These are phyloP conservation scores for Hibiscus trionum DNA, from an alignment of 345 rosid species.

Conservation along the genomic window DNA sequence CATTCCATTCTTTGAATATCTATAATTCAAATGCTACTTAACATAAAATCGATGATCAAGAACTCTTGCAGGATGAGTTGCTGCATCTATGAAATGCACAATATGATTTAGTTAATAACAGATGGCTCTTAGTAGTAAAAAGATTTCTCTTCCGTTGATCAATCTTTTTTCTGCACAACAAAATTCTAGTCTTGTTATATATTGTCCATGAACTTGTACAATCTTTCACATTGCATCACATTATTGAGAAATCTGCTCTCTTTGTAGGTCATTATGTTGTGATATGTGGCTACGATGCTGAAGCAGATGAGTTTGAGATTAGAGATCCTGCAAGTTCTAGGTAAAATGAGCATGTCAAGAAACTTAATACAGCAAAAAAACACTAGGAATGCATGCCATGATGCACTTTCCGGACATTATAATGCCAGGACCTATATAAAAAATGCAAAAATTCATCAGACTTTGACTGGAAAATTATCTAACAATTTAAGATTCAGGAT, in stretches of 20 bases:
- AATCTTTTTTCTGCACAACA: background rate
- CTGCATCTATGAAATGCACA: background rate
- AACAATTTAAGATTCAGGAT: background rate
- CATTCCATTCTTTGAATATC: background rate
- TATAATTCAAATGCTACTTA: background rate
- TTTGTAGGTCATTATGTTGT: slow-evolving; percentile 77
- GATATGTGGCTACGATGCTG: slow-evolving; percentile 81
- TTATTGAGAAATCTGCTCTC: slow-evolving; percentile 2
- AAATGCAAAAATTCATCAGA: background rate
- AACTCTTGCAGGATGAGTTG: background rate
- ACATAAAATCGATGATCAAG: background rate
- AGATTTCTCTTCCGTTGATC: too few relatives aligned
- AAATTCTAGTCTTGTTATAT: background rate
- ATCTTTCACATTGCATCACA: background rate
- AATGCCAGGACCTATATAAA: background rate
- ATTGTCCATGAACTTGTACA: background rate
- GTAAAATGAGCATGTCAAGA: slow-evolving; percentile 26
- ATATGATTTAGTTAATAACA: too few relatives aligned
- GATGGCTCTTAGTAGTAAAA: too few relatives aligned
- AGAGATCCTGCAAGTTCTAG: slow-evolving; percentile 95
- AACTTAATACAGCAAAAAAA: background rate
- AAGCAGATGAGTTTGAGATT: slow-evolving; percentile 81
- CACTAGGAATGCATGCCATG: background rate
- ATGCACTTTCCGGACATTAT: background rate
- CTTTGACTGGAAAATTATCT: background rate